Conservation (phyloP, 805 yeast species). For the Wickerhamiella dianesei region DNA sequence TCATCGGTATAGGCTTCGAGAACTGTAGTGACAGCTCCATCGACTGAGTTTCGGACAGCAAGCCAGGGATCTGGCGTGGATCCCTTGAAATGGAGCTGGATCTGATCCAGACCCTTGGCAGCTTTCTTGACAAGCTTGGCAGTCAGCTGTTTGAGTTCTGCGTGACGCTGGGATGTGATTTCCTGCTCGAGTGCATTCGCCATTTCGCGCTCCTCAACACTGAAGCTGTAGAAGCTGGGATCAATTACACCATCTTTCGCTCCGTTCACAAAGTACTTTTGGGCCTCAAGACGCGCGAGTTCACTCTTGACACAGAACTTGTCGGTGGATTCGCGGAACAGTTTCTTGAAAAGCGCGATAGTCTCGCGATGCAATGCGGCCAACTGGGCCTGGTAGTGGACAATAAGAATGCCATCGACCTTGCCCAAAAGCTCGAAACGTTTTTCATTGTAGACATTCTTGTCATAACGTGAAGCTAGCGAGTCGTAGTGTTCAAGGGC, state of each 20-base stretch:
- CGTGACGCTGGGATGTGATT: slow-evolving; percentile 22
- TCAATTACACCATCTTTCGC: slow-evolving; percentile 29
- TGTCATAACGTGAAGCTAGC: slow-evolving; percentile 63
- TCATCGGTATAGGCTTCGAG: slow-evolving; percentile 25
- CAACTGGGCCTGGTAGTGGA: slow-evolving; percentile 33
- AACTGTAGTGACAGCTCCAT: slow-evolving; percentile 22
- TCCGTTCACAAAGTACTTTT: slow-evolving; percentile 22
- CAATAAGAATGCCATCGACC: slow-evolving; percentile 31
- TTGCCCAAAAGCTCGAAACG: slow-evolving; percentile 35
- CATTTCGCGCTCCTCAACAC: slow-evolving; percentile 19
- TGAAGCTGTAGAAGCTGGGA: slow-evolving; percentile 15
- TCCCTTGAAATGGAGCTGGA: slow-evolving; percentile 22
- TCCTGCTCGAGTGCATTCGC: slow-evolving; percentile 27
- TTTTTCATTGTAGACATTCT: slow-evolving; percentile 52
- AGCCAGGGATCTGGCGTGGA: slow-evolving; percentile 56
- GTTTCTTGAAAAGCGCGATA: slow-evolving; percentile 20
- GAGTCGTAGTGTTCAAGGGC: slow-evolving; percentile 46
- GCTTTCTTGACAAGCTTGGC: slow-evolving; percentile 20
- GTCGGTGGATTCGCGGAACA: slow-evolving; percentile 7
- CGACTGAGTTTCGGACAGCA: slow-evolving; percentile 34
- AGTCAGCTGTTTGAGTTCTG: slow-evolving; percentile 26
- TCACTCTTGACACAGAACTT: slow-evolving; percentile 22
- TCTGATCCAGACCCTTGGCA: slow-evolving; percentile 24
- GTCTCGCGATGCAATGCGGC: slow-evolving; percentile 27
- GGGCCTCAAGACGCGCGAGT: slow-evolving; percentile 16